Evolutionary conservation across 345 rosid species (phyloP), one percentile per base, ranked within the genome.

Genomic region (Chamaenerion angustifolium): DNA sequence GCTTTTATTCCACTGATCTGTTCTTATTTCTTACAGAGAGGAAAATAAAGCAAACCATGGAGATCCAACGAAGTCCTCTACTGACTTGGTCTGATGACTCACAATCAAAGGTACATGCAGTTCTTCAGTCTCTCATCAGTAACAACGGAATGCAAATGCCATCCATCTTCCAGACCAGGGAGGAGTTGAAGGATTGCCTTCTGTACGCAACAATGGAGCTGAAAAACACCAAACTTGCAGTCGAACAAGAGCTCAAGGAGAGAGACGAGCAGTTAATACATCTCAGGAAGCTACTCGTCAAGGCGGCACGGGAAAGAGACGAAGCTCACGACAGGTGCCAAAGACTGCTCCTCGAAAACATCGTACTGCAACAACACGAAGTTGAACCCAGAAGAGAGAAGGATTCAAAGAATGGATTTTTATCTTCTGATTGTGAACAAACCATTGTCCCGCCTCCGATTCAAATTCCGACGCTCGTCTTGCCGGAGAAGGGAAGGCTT

Each of bases 401-500:
- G 66, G 57, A 53, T 75, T 86, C 52, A 50, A 50, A 11, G 42
- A 19, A 17, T 18, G 42, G 48, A n/a, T 31, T 50, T 69, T 84
- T 96, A 0, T 78, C 87, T 10, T 84, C 96, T 1, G 98, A 92
- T 52, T 80, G 96, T 46, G 96, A 82, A 45, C 95, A 87, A 58
- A 87, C 93, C 82, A 75, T 80, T 40, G 85, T 90, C 63, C 70
- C 71, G 52, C 52, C 66, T 61, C 76, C 62, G 7, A n/a, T n/a
- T n/a, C n/a, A n/a, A n/a, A n/a, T n/a, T n/a, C n/a, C n/a, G n/a
- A n/a, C n/a, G n/a, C n/a, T n/a, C n/a, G n/a, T n/a, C n/a, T n/a
- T 90, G 18, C 98, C 98, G 6, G 96, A 92, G 60, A 92, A 92
- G 65, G 98, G 98, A 6, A 87, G 84, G 79, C 89, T 92, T 62